phyloP scores from a whole-genome alignment of 2,329 filamentous ascomycete genomes.

The Monosporascus sp. region DNA sequence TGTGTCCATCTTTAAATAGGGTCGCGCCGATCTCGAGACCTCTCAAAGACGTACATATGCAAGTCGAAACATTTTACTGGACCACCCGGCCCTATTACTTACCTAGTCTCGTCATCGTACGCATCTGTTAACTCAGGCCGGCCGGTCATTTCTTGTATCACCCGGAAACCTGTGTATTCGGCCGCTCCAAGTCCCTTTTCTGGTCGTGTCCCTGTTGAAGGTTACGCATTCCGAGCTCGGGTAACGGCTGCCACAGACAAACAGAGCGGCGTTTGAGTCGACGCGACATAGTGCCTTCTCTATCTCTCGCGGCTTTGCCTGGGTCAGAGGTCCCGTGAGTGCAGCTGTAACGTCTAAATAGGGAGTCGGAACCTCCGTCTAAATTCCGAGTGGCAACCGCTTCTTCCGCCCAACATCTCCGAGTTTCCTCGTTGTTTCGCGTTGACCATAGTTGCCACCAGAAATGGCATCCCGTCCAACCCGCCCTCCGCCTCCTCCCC shows the following conservation, averaged over 20 bases:
- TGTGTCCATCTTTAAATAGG: neutral
- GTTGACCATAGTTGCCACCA: neutral
- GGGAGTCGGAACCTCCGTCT: neutral
- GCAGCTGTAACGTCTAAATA: neutral
- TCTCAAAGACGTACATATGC: too few species aligned
- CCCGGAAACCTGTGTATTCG: too few species aligned
- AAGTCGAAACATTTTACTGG: too few species aligned
- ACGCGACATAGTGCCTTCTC: neutral
- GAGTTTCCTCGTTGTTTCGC: neutral
- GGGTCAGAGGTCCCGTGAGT: neutral
- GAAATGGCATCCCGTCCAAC: neutral
- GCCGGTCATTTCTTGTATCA: too few species aligned
- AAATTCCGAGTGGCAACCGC: neutral
- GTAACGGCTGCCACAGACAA: neutral
- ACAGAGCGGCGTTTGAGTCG: neutral
- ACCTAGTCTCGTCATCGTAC: too few species aligned
- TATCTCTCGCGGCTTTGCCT: neutral
- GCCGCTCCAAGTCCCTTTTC: too few species aligned
- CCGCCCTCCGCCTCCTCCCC: neutral
- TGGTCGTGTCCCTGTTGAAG: neutral
- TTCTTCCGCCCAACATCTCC: neutral
- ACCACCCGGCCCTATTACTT: too few species aligned
- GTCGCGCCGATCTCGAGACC: neutral
- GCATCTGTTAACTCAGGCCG: too few species aligned
- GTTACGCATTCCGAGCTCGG: neutral